Evolutionary conservation across 2,329 filamentous ascomycete species (phyloP).

Genomic region (Exophiala calicioides): DNA sequence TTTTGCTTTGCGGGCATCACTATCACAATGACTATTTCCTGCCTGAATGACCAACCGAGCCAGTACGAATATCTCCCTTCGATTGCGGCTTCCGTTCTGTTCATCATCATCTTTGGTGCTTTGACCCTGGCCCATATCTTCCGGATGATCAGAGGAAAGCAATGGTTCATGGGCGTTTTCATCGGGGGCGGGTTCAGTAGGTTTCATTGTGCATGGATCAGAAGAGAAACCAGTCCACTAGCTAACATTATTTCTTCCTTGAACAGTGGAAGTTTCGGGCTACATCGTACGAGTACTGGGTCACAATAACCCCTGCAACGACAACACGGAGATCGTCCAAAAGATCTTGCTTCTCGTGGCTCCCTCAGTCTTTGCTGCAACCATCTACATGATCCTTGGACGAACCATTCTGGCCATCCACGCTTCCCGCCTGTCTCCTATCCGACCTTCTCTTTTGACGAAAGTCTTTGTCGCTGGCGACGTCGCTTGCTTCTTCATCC

Average conservation of each 20-base stretch:
- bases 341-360: constrained; percentile 48
- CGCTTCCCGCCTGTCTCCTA: constrained; percentile 37
- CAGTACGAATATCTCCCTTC: background rate
- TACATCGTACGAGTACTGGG: background rate
- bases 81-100: background rate
- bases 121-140: background rate
- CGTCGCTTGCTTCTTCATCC: constrained; percentile 47
- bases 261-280: background rate
- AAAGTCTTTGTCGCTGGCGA: constrained; percentile 45
- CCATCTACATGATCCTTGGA: constrained; percentile 49
- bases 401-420: constrained; percentile 43
- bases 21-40: too few species aligned
- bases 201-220: background rate
- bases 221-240: background rate
- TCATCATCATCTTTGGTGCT: background rate
- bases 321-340: constrained; percentile 31
- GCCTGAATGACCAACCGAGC: too few species aligned
- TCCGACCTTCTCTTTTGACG: constrained; percentile 41
- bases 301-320: background rate
- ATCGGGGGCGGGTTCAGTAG: background rate
- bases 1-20: too few species aligned
- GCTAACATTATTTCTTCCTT: background rate
- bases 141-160: background rate
- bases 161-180: background rate
- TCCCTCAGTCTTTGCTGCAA: constrained; percentile 48